A percentile compares a stretch with the other conserved stretches of the same genome.
Conservation (phyloP, 78 protist species). For the Dictyostelium citrinum region DNA sequence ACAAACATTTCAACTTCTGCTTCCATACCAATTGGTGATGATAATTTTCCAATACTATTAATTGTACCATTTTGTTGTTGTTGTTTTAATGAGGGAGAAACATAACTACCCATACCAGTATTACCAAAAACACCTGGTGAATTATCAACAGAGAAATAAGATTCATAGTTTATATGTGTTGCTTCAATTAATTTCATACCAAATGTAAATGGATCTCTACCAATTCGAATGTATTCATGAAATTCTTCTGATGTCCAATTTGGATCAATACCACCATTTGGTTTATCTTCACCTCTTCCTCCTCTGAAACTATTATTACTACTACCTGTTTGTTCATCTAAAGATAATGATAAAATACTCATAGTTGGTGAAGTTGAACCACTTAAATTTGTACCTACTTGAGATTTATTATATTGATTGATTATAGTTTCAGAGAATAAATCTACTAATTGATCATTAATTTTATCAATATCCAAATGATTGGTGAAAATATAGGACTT, state of each 20-base stretch:
- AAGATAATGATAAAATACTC: not conserved
- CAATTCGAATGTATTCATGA: conserved; percentile 55
- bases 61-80: not conserved
- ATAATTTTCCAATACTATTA: not conserved
- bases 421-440: conserved; percentile 19
- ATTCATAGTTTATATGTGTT: conserved; percentile 4
- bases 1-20: conserved; percentile 72
- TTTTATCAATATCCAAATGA: not conserved
- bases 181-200: conserved; percentile 62
- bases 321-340: not conserved
- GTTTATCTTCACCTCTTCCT: not conserved
- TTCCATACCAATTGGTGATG: conserved; percentile 28
- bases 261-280: conserved; percentile 16
- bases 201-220: conserved; percentile 62
- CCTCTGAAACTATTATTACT: not conserved
- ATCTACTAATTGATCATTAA: conserved; percentile 36
- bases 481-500: conserved; percentile 15
- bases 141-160: not conserved
- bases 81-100: not conserved
- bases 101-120: not conserved
- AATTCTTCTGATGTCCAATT: conserved; percentile 70
- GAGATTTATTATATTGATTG: not conserved
- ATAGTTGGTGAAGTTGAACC: not conserved
- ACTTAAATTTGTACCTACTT: not conserved
- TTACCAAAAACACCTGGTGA: not conserved